These are phyloP conservation scores for Pachysolen tannophilus DNA, from an alignment of 805 yeast species.

Conservation along the genomic window DNA sequence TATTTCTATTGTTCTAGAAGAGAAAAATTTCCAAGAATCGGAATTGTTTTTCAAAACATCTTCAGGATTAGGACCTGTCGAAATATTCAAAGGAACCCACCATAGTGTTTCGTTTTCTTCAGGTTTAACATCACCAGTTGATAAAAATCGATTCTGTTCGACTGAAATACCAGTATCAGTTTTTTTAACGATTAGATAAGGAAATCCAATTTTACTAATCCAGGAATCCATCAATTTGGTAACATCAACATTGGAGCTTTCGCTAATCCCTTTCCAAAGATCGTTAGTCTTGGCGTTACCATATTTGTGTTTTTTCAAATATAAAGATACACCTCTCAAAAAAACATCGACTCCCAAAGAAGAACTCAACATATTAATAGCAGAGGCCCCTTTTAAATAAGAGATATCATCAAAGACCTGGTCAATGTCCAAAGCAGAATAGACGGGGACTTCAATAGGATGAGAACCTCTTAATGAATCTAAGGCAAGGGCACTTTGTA, in stretches of 20 bases:
- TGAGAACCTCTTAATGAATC: conserved; percentile 61
- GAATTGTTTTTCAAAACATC: not conserved
- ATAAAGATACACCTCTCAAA: conserved; percentile 63
- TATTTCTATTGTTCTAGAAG: not conserved
- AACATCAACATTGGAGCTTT: conserved; percentile 56
- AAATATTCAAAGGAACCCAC: conserved; percentile 49
- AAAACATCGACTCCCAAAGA: conserved; percentile 63
- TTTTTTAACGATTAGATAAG: conserved; percentile 44
- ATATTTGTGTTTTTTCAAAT: conserved; percentile 54
- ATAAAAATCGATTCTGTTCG: conserved; percentile 53
- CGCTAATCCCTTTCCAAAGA: conserved; percentile 61
- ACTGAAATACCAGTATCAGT: conserved; percentile 29
- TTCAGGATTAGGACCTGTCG: conserved; percentile 14
- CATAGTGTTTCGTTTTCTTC: conserved; percentile 51
- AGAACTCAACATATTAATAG: conserved; percentile 68
- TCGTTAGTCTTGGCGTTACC: conserved; percentile 70
- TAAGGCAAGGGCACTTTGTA: conserved; percentile 42
- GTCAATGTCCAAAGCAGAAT: conserved; percentile 69
- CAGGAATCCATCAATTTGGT: conserved; percentile 51
- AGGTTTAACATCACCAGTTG: conserved; percentile 49
- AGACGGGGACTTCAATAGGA: conserved; percentile 78
- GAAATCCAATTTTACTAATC: conserved; percentile 71
- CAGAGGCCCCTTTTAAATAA: conserved; percentile 73
- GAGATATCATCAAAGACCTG: conserved; percentile 80
- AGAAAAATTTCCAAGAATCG: not conserved